Evolutionary conservation across 495 filamentous ascomycete species (phyloP), one percentile per base, ranked within the genome.

Genomic region (Talaromyces wortmannii): DNA sequence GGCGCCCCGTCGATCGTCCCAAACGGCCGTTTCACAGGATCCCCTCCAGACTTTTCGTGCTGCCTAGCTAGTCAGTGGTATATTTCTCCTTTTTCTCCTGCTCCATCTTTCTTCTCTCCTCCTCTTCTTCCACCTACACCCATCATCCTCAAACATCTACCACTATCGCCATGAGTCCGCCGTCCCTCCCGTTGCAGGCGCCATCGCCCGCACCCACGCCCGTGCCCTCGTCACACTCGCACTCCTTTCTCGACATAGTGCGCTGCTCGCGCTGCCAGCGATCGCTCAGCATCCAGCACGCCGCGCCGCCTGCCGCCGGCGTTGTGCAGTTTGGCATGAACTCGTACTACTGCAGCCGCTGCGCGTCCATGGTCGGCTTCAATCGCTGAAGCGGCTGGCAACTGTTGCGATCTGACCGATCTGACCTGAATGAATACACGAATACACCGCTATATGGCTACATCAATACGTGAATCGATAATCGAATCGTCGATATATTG

Each of bases 311-410:
- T 44, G 67, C 76, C 7, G 65, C 64, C 31, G 83, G 81, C 15
- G 85, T 84, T 65, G 82, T 91, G 6, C 80, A 81, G 49, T 86
- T 89, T 59, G 85, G 85, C 30, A 85, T 85, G 72, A 90, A 89
- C 61, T 84, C 87, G 51, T 91, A 89, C 67, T 91, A 91, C 64
- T 91, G 87, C 71, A 81, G 77, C 52, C 82, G 86, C 31, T 91
- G 87, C 66, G 86, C 87, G 16, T 78, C 78, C 50, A 83, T 87
- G 64, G 84, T 88, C 29, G 87, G 87, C 57, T 90, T 76, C 55
- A 66, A 82, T 55, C 79, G 78, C 48, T 88, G 83, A 88, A 45
- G 51, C 31, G 16, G 23, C 8, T 12, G 23, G 13, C 17, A 5
- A 16, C 33, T 23, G 31, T n/a, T 29, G 15, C n/a, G 7, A 15